Conservation (phyloP, 257 asterid genomes). For the Solanum bukasovii region DNA sequence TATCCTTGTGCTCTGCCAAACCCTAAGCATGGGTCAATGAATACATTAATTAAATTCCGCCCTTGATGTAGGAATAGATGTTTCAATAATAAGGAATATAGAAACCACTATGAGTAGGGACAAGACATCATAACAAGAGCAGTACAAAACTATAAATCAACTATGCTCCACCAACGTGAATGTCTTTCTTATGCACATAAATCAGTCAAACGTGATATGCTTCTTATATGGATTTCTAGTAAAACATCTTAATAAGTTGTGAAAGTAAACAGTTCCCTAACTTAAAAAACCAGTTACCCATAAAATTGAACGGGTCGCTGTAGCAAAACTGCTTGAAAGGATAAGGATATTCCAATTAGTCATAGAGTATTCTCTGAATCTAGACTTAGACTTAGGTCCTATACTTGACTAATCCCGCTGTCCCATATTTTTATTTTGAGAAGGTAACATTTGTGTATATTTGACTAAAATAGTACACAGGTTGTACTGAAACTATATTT, state of each 20-base stretch:
- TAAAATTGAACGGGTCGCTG: background rate
- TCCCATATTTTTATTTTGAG: background rate
- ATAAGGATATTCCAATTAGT: background rate
- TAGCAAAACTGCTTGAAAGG: background rate
- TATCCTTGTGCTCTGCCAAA: slow-evolving; percentile 93
- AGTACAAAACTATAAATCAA: background rate
- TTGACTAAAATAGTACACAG: background rate
- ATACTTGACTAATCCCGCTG: background rate
- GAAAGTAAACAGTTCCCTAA: background rate
- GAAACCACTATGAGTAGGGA: background rate
- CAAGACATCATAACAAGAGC: background rate
- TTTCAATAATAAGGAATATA: background rate
- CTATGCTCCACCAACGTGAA: background rate
- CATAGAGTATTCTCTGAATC: background rate
- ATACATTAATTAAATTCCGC: background rate
- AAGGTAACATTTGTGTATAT: background rate
- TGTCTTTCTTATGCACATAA: background rate
- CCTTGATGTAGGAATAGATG: background rate
- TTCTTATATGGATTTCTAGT: background rate
- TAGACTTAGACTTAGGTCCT: background rate
- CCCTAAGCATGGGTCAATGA: slow-evolving; percentile 44
- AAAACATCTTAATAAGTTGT: background rate
- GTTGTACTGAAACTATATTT: background rate
- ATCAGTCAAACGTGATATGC: background rate
- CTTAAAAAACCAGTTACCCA: background rate